Evolutionary conservation across 805 yeast species (phyloP), one percentile per base, ranked within the genome.

Genomic region (Wickerhamiella allomyrinae): DNA sequence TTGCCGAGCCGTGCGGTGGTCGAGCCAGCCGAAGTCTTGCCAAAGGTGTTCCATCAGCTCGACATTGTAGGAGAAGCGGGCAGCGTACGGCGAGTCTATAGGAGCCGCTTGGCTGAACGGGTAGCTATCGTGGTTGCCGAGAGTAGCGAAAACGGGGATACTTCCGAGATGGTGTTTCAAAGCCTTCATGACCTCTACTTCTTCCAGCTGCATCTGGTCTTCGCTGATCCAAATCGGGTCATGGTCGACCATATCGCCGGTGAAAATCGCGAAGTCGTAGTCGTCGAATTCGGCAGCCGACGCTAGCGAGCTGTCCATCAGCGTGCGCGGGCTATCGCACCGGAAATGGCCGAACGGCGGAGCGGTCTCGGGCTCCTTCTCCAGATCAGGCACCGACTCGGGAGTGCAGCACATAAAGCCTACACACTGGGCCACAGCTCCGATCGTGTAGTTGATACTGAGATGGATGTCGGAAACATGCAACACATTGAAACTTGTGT

Each of bases 241-340:
- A 53, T 79, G 87, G 56, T 79, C 85, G 41, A 78, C 79, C 55
- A 77, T 65, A 53, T 79, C 87, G 43, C 86, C 86, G 4, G 85
- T 79, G 65, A 79, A 79, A 29, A 79, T 58, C 2, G 79, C 68
- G 53, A 78, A 78, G 41, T 76, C 78, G 50, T 70, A 77, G 15
- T 64, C 57, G 39, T 37, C 34, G 13, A 23, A 19, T 6, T 11
- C 24, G 17, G 39, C 31, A 2, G 72, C 62, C 20, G 70, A 60
- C 40, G 63, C 62, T 55, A 78, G 59, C 9, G 81, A 70, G 48
- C 71, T 71, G 55, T 77, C 77, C 50, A 79, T 62, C 49, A 79
- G 60, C 14, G 73, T 56, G 46, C 71, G 76, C 6, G 87, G 85
- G 5, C 80, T 61, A 55, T 79, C 87, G 60, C 86, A 79, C 15